Percentiles rank a stretch among this genome's conserved stretches.
Evolutionary conservation across 2,329 filamentous ascomycete genomes (phyloP).

Genomic region (Claviceps maximensis): DNA sequence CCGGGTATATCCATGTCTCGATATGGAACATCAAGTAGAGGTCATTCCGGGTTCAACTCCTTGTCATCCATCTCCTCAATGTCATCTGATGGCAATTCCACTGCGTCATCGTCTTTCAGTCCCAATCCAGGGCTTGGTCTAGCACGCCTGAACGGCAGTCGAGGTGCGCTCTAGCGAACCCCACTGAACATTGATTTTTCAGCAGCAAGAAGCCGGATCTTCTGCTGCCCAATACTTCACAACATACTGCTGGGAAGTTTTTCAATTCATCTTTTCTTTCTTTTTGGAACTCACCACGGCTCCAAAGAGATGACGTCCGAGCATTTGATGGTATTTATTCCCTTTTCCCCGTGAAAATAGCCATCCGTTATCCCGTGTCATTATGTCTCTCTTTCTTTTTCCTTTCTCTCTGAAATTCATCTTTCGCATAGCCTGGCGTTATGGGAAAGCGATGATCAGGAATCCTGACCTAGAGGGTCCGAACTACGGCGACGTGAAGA

Average conservation of each 20-base stretch:
- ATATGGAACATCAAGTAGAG: constrained; percentile 31
- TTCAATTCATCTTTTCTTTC: background rate
- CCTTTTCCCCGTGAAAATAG: background rate
- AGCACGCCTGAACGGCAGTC: constrained; percentile 23
- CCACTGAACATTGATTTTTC: background rate
- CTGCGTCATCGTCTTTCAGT: constrained; percentile 19
- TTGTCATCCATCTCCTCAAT: constrained; percentile 28
- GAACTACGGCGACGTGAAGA: constrained; percentile 3
- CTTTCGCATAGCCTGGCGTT: constrained; percentile 6
- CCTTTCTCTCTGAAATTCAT: background rate
- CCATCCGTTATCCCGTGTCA: background rate
- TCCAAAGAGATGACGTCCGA: background rate
- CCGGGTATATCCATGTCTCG: constrained; percentile 45
- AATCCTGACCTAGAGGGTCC: constrained; percentile 4
- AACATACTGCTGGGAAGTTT: background rate
- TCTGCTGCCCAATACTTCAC: background rate
- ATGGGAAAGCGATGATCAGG: constrained; percentile 1
- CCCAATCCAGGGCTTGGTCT: constrained; percentile 19
- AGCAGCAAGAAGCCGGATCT: background rate
- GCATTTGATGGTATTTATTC: background rate
- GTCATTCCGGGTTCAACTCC: constrained; percentile 26
- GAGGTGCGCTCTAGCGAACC: constrained; percentile 21
- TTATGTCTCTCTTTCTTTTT: background rate
- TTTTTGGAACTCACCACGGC: background rate
- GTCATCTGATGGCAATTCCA: constrained; percentile 25